These are phyloP conservation scores for Xylaria sp. DNA, from an alignment of 2,329 filamentous ascomycete species.

Conservation along the genomic window DNA sequence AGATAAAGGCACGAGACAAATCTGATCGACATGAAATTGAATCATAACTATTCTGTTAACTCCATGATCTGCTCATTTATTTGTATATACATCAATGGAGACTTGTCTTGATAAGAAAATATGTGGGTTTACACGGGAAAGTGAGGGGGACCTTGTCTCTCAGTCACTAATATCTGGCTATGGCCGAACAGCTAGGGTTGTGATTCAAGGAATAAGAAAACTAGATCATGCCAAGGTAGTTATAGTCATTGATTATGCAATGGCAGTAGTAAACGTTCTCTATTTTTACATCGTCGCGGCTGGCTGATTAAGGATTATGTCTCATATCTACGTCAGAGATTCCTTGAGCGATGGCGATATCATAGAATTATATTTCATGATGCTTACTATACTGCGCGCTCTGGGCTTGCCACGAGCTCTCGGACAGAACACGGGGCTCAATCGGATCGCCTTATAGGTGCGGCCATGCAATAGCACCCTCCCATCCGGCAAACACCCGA, in stretches of 20 bases:
- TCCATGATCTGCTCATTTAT: neutral
- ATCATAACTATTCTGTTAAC: neutral
- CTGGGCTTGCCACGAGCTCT: neutral
- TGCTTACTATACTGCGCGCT: slow-evolving; percentile 36
- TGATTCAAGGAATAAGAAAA: neutral
- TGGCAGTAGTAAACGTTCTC: neutral
- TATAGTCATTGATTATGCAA: neutral
- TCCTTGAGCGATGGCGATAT: slow-evolving; percentile 8
- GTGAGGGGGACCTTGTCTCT: neutral
- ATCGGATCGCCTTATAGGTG: slow-evolving; percentile 1
- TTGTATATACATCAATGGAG: neutral
- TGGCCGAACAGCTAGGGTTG: neutral
- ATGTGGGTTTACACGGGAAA: neutral
- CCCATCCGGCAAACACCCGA: slow-evolving; percentile 14
- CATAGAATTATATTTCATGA: neutral
- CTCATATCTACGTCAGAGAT: neutral
- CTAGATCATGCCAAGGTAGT: neutral
- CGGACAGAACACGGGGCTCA: slow-evolving; percentile 8
- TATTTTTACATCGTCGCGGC: neutral
- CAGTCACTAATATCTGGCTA: neutral
- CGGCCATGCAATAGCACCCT: slow-evolving; percentile 22
- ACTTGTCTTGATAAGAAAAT: neutral
- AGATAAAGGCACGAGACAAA: neutral
- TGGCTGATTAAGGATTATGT: neutral
- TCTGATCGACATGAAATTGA: neutral